Base-by-base conservation (phyloP, 140 eudicot genomes). In the Cichorium intybus region DNA sequence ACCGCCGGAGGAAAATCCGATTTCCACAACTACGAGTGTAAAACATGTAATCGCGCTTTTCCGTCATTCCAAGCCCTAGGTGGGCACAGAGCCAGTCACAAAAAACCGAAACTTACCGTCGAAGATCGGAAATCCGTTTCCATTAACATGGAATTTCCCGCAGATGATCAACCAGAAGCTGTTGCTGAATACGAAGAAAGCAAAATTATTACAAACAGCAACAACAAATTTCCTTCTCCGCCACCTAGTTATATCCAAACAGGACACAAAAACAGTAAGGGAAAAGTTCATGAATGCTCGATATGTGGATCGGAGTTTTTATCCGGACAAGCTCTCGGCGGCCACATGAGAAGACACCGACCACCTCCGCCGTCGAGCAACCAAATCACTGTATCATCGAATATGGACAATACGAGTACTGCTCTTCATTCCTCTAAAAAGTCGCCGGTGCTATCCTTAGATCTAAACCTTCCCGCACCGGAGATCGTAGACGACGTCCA, bases 311-410 rank as follows among this genome's bases (percentile, higher is more conserved):
- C 87, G 26, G 87, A 90, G 69, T 87, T 87, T 31, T 58, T 80
- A 4, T 87, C 96, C n/a, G 97, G 96, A 10, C 97, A 90, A 62
- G 97, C 97, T 21, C 78, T 90, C 43, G 97, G 97, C 1, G 97
- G 97, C 23, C 97, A 90, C 54, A 90, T 87, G 96, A 80, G 97
- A 60, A 62, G 96, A 50, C 97, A 90, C 62, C 76, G 97, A 12
- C 47, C 79, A 47, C 22, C 56, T 29, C 76, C 82, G 5, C 49
- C 74, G 1, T 35, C 79, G 17, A 45, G 29, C 34, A 64, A 41
- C 14, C 74, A 70, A 70, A 70, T 58, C 23, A 4, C 14, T 29
- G 27, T 29, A 58, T 58, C 64, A 58, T 17, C 26, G 45, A 56
- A 59, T 35, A 20, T 46, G 27, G 33, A 33, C 46, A 41, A 56